A percentile compares a stretch with the other conserved stretches of the same genome.
Evolutionary conservation across 1,284 basidiomycete genomes (phyloP).

Genomic region (Melanopsichium pennsylvanicum): DNA sequence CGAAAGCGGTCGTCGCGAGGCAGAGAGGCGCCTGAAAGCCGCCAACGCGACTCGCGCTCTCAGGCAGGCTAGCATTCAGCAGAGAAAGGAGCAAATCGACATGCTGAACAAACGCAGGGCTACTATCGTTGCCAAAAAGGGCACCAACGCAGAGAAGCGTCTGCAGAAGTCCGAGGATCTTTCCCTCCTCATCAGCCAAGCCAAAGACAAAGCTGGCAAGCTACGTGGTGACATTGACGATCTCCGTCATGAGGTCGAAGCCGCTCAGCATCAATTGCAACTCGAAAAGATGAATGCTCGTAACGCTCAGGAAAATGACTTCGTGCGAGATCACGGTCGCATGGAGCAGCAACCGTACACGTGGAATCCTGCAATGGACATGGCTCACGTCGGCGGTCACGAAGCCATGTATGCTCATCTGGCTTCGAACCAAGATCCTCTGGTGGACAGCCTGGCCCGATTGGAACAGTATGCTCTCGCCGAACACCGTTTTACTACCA

Average conservation of each 20-base stretch:
- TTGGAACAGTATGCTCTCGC: constrained; percentile 32
- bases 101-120: constrained; percentile 71
- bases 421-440: constrained; percentile 28
- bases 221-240: constrained; percentile 15
- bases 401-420: constrained; percentile 34
- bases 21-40: constrained; percentile 82
- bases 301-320: constrained; percentile 9
- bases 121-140: constrained; percentile 50
- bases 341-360: constrained; percentile 6
- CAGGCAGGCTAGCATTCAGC: constrained; percentile 54
- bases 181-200: constrained; percentile 7
- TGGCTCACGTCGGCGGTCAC: constrained; percentile 2
- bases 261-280: constrained; percentile 22
- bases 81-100: constrained; percentile 76
- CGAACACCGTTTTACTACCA: constrained; percentile 10
- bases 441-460: constrained; percentile 35
- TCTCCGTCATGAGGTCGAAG: constrained; percentile 16
- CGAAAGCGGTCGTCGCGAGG: constrained; percentile 80
- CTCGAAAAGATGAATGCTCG: constrained; percentile 22
- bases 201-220: constrained; percentile 14
- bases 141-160: constrained; percentile 37
- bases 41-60: constrained; percentile 72
- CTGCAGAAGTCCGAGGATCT: constrained; percentile 25
- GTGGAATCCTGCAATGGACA: constrained; percentile 15
- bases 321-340: constrained; percentile 4